Evolutionary conservation across 1,284 basidiomycete species (phyloP), one percentile per base, ranked within the genome.

Genomic region (Lentinus polychrous): DNA sequence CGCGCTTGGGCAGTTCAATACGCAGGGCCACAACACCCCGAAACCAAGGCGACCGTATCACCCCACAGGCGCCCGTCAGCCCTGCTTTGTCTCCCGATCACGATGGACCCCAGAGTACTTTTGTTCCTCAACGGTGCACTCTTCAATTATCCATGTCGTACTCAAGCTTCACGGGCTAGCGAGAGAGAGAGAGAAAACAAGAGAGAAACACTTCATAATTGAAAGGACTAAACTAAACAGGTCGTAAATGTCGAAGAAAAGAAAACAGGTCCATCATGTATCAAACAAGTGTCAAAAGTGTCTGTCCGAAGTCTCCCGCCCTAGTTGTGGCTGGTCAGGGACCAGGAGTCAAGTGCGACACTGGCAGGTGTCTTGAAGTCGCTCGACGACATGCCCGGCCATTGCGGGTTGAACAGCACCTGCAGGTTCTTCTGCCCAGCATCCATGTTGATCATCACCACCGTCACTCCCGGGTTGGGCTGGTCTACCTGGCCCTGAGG

Each of bases 351-450:
- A 55, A 94, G 63, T 3, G 79, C 55, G 23, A 94, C 89, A 24
- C 70, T 70, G 8, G 72, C 62, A 3, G 88, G 88, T 5, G 80
- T 86, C 58, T 80, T 75, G 65, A 78, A 84, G 60, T 77, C 76
- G 58, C 73, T 72, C 40, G 74, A 60, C 39, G 71, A 65, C 62
- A 81, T 64, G 56, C 77, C 84, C 56, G 76, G 56, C 90, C 91
- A 84, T 63, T 94, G 89, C 18, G 93, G 92, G 64, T 80, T 91
- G 72, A 94, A 86, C 62, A 94, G 62, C 50, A 94, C 81, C 67
- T 91, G 78, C 43, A 92, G 65, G 34, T 69, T 89, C 65, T 88
- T 82, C 40, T 66, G 65, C n/a, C 86, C 88, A 24, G 84, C 80
- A 1, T 77, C 73, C 14, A 96, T 63, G 54, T 72, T 74, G 63